Evolutionary conservation across 208 protist species (phyloP), one percentile per base, ranked within the genome.

Genomic region (Acanthamoeba quina): DNA sequence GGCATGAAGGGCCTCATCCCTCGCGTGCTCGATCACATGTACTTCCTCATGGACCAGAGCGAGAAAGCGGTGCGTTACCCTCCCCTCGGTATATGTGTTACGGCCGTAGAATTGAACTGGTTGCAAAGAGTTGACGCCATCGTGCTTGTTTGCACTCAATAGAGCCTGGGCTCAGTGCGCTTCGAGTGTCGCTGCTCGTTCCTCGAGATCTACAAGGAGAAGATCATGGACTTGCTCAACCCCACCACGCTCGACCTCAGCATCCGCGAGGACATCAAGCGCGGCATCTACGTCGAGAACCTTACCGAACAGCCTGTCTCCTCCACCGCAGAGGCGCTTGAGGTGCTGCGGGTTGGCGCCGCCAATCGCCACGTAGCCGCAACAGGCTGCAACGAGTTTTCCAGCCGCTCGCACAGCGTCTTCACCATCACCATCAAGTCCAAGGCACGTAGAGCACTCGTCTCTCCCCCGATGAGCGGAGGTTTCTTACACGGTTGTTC

Each of bases 201-300:
- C 54, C 44, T 97, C 49, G 96, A 97, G 56, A 96, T 97, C 60
- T 97, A 97, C 94, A 97, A 97, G 90, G 96, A 97, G 58, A 56
- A 92, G 34, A 93, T 97, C 47, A 92, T 80, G n/a, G 96, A 97
- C 58, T 86, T 97, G 15, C 93, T 97, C 26, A 62, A 92, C 58
- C 86, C 96, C 9, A 34, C 52, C 2, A 29, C 68, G n/a, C 37
- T 26, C 26, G 68, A 88, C 68, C 89, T 95, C 52, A 89, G 74
- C 91, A 94, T 72, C 49, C 47, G 94, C 6, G 94, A 95, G 44
- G 86, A 95, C 41, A 47, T 94, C 41, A 95, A 83, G n/a, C n/a
- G 62, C 31, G 94, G 94, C 37, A 66, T 95, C 29, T 95, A 95
- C 68, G 94, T 95, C 7, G 82, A 95, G 60, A 95, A 95, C 60